These are phyloP conservation scores for Fusarium oxysporum DNA, from an alignment of 2,329 filamentous ascomycete genomes.

Conservation along the genomic window DNA sequence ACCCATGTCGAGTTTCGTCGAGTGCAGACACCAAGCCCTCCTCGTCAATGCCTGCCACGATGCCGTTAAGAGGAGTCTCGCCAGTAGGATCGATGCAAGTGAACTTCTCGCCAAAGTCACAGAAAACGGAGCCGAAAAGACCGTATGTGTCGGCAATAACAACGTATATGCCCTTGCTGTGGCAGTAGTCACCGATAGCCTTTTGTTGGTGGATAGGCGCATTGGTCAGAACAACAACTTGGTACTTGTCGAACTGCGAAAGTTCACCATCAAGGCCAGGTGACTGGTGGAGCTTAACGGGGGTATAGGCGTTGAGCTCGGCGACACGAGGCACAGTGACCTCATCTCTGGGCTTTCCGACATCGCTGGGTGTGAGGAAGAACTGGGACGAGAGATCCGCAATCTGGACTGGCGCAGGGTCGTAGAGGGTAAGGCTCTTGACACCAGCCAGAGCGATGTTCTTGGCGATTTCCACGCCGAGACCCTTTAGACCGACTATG, in stretches of 20 bases:
- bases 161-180: slow-evolving; percentile 91
- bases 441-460: slow-evolving; percentile 98
- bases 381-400: slow-evolving; percentile 96
- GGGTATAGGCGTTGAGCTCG: slow-evolving; percentile 96
- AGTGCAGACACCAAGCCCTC: slow-evolving; percentile 92
- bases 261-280: slow-evolving; percentile 78
- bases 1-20: slow-evolving; percentile 92
- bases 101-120: slow-evolving; percentile 96
- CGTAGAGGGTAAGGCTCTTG: slow-evolving; percentile 94
- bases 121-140: slow-evolving; percentile 95
- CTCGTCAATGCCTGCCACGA: slow-evolving; percentile 89
- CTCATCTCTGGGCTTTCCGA: slow-evolving; percentile 90
- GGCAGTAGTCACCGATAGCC: slow-evolving; percentile 90
- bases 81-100: slow-evolving; percentile 90
- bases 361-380: slow-evolving; percentile 88
- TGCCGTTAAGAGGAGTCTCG: slow-evolving; percentile 87
- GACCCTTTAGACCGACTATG: slow-evolving; percentile 88
- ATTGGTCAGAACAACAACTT: slow-evolving; percentile 91
- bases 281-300: slow-evolving; percentile 80
- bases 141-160: slow-evolving; percentile 91
- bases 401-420: slow-evolving; percentile 85
- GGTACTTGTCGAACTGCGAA: slow-evolving; percentile 86
- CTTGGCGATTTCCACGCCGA: slow-evolving; percentile 98
- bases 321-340: slow-evolving; percentile 90
- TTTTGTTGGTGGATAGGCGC: slow-evolving; percentile 84